phyloP scores from a whole-genome alignment of 495 filamentous ascomycete species.

The Lophium mytilinum region DNA sequence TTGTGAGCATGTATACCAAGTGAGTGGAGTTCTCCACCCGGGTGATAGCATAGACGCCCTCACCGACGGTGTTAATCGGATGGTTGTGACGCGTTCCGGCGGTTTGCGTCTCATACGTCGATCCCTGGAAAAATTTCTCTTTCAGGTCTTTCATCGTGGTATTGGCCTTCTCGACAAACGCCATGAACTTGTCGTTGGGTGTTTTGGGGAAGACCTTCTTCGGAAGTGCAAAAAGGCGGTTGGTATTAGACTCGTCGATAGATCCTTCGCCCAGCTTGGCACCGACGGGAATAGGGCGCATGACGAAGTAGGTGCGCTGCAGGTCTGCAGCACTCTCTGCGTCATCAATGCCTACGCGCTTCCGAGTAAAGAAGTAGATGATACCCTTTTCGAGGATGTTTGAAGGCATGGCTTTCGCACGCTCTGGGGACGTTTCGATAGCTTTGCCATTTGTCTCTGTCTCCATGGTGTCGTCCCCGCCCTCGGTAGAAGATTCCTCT shows the following conservation, averaged over 20 bases:
- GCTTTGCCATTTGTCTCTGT: conserved; percentile 7
- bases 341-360: conserved; percentile 64
- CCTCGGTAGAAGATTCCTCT: not conserved
- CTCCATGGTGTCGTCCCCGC: not conserved
- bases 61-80: conserved; percentile 65
- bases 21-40: conserved; percentile 60
- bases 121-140: conserved; percentile 57
- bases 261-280: conserved; percentile 58
- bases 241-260: conserved; percentile 56
- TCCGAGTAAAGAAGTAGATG: conserved; percentile 88
- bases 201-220: conserved; percentile 80
- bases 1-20: conserved; percentile 73
- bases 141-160: conserved; percentile 62
- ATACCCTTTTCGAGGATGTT: conserved; percentile 84
- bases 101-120: conserved; percentile 71
- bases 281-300: conserved; percentile 65
- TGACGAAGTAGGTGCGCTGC: conserved; percentile 71
- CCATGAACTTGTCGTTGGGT: conserved; percentile 65
- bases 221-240: conserved; percentile 67
- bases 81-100: conserved; percentile 60
- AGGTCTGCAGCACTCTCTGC: conserved; percentile 65
- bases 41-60: conserved; percentile 82
- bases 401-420: conserved; percentile 54
- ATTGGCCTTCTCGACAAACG: conserved; percentile 73
- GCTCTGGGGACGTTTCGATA: conserved; percentile 34